Percentiles rank a stretch among this genome's conserved stretches.
phyloP scores from a whole-genome alignment of 768 basidiomycete species.

The Tephrocybe sp. region DNA sequence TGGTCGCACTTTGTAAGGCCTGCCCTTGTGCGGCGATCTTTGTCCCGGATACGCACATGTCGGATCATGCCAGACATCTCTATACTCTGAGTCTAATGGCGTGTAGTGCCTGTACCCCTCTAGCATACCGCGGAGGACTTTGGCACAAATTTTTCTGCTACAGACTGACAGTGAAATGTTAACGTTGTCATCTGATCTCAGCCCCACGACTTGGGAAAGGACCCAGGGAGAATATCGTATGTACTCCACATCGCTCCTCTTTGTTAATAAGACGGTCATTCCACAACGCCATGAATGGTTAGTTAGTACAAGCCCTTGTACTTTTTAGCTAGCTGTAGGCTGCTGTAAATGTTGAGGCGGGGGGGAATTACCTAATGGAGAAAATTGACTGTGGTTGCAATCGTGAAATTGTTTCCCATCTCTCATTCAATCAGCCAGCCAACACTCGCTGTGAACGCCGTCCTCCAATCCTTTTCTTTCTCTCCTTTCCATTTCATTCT shows the following conservation, averaged over 20 bases:
- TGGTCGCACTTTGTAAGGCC: neutral
- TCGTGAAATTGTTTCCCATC: conserved; percentile 11
- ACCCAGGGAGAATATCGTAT: neutral
- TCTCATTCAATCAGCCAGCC: conserved; percentile 3
- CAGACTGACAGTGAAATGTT: too few relatives aligned
- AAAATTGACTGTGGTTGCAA: conserved; percentile 6
- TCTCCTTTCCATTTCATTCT: conserved; percentile 9
- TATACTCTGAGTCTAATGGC: too few relatives aligned
- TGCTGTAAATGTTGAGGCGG: neutral
- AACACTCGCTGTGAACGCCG: neutral
- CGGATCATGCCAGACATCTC: conserved; percentile 10
- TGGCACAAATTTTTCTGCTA: too few relatives aligned
- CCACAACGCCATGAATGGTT: conserved; percentile 5
- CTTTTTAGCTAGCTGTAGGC: too few relatives aligned
- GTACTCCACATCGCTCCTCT: too few relatives aligned
- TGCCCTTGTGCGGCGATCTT: too few relatives aligned
- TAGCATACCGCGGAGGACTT: too few relatives aligned
- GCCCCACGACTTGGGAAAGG: too few relatives aligned
- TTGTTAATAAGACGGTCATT: conserved; percentile 2
- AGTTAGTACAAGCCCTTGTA: neutral
- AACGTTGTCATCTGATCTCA: too few relatives aligned
- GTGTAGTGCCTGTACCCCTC: too few relatives aligned
- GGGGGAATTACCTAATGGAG: conserved; percentile 12
- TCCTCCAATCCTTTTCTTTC: conserved; percentile 9
- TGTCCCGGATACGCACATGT: conserved; percentile 1